Conservation (phyloP, 768 basidiomycete species). For the Phylloporus sp. region DNA sequence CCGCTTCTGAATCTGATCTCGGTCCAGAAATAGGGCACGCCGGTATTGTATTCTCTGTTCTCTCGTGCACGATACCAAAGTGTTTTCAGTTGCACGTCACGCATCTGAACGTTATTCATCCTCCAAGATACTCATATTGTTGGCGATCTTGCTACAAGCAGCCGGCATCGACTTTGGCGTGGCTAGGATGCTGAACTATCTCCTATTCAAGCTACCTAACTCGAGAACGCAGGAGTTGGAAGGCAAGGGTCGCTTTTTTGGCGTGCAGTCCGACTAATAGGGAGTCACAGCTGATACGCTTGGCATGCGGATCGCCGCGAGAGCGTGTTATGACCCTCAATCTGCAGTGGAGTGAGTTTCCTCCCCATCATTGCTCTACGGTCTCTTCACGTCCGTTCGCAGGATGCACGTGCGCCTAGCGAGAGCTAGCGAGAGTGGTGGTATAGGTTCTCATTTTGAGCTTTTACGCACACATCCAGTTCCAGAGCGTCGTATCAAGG, state of each 20-base stretch:
- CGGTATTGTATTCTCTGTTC: conserved; percentile 35
- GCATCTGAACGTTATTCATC: conserved; percentile 46
- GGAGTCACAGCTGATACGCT: conserved; percentile 68
- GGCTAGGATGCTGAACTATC: conserved; percentile 40
- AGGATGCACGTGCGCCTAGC: conserved; percentile 73
- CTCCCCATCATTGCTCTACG: background rate
- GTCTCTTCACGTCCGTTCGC: conserved; percentile 1
- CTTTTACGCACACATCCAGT: conserved; percentile 84
- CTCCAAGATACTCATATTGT: conserved; percentile 36
- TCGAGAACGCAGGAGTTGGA: conserved; percentile 78
- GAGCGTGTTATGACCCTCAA: conserved; percentile 82
- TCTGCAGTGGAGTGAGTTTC: conserved; percentile 60
- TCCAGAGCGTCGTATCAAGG: conserved; percentile 66
- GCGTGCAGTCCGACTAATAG: background rate
- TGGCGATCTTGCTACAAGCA: conserved; percentile 41
- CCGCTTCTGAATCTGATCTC: background rate
- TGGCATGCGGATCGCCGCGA: conserved; percentile 72
- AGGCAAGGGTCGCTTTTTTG: conserved; percentile 37
- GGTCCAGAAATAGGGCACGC: conserved; percentile 72
- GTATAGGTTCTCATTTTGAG: conserved; percentile 34
- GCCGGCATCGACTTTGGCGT: conserved; percentile 54
- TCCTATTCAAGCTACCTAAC: conserved; percentile 73
- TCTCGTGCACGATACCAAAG: background rate
- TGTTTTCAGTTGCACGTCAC: conserved; percentile 49
- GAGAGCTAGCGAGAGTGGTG: conserved; percentile 42